These are phyloP conservation scores for Castanospermum australe DNA, from an alignment of 306 rosid species.

Conservation along the genomic window DNA sequence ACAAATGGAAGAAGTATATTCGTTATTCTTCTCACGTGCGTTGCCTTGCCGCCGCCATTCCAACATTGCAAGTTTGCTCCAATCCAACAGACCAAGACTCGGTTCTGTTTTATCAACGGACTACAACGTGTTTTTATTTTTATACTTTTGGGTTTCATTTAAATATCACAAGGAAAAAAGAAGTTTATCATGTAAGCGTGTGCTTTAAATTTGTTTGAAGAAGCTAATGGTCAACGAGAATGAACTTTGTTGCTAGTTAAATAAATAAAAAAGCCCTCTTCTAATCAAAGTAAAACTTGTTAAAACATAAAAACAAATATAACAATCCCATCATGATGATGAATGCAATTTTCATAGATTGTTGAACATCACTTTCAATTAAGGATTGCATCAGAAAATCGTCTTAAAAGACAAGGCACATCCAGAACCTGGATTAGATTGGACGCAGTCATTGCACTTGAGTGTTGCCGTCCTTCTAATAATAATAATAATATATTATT, in stretches of 20 bases:
- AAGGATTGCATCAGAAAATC: not conserved
- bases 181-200: too few species aligned
- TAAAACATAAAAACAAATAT: not conserved
- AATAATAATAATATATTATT: not conserved
- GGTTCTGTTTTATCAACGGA: too few species aligned
- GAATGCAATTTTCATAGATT: not conserved
- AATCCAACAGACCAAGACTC: too few species aligned
- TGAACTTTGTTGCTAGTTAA: too few species aligned
- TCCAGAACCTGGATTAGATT: slow-evolving; percentile 10
- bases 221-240: not conserved
- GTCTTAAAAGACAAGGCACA: not conserved
- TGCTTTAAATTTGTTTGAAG: too few species aligned
- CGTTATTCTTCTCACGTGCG: slow-evolving; percentile 34
- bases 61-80: too few species aligned
- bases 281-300: not conserved
- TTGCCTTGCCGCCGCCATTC: slow-evolving; percentile 28
- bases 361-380: not conserved
- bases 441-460: slow-evolving; percentile 29
- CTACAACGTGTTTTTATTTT: too few species aligned
- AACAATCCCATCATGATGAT: not conserved
- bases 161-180: too few species aligned
- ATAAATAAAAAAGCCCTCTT: not conserved
- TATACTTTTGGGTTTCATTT: too few species aligned
- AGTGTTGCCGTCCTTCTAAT: not conserved
- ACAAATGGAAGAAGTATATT: not conserved